Evolutionary conservation across 2,329 filamentous ascomycete species (phyloP).

Genomic region (Diplodia mutila): DNA sequence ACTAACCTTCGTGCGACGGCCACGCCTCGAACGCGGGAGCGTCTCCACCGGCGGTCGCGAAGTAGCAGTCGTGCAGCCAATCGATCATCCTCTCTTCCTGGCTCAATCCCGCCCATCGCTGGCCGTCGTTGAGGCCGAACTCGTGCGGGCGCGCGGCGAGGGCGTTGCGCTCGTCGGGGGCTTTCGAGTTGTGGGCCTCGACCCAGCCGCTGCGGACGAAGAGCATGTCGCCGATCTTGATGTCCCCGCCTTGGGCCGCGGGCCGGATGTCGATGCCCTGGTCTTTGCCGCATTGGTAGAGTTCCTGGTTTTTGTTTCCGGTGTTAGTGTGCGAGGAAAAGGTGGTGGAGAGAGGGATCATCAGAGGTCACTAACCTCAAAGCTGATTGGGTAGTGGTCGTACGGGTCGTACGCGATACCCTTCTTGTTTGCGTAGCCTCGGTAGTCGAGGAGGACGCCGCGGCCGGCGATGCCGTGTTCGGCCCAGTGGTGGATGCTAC

Average conservation of each 20-base stretch:
- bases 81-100: conserved; percentile 61
- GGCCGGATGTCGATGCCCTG: conserved; percentile 67
- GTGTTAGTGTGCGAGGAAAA: not conserved
- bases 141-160: conserved; percentile 52
- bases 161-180: conserved; percentile 38
- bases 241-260: conserved; percentile 56
- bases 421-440: conserved; percentile 46
- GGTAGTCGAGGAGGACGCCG: conserved; percentile 50
- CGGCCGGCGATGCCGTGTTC: conserved; percentile 51
- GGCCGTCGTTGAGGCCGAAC: conserved; percentile 43
- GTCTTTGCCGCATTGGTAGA: conserved; percentile 61
- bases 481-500: conserved; percentile 51
- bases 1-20: conserved; percentile 53
- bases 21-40: conserved; percentile 66
- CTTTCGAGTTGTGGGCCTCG: conserved; percentile 58
- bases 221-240: conserved; percentile 52
- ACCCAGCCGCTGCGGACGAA: conserved; percentile 64
- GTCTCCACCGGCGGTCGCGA: conserved; percentile 68
- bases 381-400: conserved; percentile 48
- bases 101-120: conserved; percentile 54
- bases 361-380: conserved; percentile 29
- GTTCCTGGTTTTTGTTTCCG: conserved; percentile 32
- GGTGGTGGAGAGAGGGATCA: not conserved
- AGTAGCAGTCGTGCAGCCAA: conserved; percentile 72
- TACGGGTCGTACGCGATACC: conserved; percentile 49